Percentiles rank a stretch among this genome's conserved stretches.
Evolutionary conservation across 202 grass and related monocot genomes (phyloP).

Genomic region (Digitaria exilis): DNA sequence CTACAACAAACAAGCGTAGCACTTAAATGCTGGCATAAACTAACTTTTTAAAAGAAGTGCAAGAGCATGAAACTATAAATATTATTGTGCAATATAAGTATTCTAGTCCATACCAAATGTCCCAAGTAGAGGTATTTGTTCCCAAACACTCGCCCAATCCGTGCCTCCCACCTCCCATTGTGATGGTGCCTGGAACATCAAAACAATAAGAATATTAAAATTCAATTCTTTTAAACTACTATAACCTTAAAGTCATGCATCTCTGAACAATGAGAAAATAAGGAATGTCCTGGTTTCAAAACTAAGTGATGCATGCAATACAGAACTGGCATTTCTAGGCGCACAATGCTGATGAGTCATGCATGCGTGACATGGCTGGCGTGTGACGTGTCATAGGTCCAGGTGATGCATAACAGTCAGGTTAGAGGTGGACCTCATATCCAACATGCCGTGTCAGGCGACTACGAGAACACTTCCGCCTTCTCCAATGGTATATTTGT

Average conservation of each 20-base stretch:
- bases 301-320: neutral
- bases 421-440: constrained; percentile 28
- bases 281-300: neutral
- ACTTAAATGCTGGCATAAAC: constrained; percentile 33
- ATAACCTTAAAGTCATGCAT: neutral
- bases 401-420: constrained; percentile 32
- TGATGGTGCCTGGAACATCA: constrained; percentile 78
- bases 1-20: constrained; percentile 48
- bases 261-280: neutral
- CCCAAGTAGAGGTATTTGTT: constrained; percentile 74
- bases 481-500: too few species aligned
- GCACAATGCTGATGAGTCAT: constrained; percentile 4
- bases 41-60: constrained; percentile 11
- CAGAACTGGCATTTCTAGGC: neutral
- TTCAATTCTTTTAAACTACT: neutral
- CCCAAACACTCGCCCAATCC: constrained; percentile 79
- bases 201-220: neutral
- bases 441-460: constrained; percentile 18
- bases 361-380: constrained; percentile 33
- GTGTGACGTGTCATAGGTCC: constrained; percentile 29
- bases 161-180: constrained; percentile 91
- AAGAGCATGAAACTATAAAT: constrained; percentile 33
- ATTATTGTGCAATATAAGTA: too few species aligned
- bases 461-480: constrained; percentile 3
- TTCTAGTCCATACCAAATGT: constrained; percentile 55